These are phyloP conservation scores for Pseudogymnoascus sp. DNA, from an alignment of 2,329 filamentous ascomycete species.

Conservation along the genomic window DNA sequence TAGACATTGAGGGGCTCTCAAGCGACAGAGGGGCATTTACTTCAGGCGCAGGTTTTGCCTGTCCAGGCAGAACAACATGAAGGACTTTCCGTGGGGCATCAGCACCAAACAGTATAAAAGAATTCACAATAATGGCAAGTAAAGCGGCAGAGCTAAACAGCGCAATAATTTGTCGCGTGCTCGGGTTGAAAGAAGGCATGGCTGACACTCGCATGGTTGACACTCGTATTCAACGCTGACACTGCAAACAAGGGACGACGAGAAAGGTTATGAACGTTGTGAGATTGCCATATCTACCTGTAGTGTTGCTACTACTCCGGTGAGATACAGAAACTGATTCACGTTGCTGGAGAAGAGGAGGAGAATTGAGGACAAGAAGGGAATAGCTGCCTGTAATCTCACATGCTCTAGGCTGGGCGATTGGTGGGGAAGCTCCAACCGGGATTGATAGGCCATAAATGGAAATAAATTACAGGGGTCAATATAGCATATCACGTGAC, in stretches of 20 bases:
- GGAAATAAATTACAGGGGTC: neutral
- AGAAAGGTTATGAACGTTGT: neutral
- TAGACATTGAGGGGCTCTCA: constrained; percentile 8
- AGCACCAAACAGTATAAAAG: constrained; percentile 19
- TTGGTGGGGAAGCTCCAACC: neutral
- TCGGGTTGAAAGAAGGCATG: constrained; percentile 19
- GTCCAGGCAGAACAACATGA: constrained; percentile 19
- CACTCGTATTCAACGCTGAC: neutral
- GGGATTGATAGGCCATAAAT: neutral
- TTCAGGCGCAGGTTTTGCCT: constrained; percentile 10
- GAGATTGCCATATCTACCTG: neutral
- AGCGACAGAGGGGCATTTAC: constrained; percentile 13
- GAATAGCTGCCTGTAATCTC: neutral
- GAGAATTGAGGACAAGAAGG: neutral
- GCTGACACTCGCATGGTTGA: neutral
- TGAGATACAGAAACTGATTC: neutral
- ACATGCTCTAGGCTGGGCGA: neutral
- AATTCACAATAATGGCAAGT: constrained; percentile 22
- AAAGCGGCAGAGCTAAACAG: constrained; percentile 17
- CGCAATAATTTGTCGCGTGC: constrained; percentile 21
- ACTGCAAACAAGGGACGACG: neutral
- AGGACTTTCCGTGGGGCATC: constrained; percentile 22
- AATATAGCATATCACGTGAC: neutral
- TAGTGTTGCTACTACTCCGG: neutral
- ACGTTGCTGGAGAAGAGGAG: neutral